These are phyloP conservation scores for Colletotrichum sp. DNA, from an alignment of 2,329 filamentous ascomycete genomes.

Conservation along the genomic window DNA sequence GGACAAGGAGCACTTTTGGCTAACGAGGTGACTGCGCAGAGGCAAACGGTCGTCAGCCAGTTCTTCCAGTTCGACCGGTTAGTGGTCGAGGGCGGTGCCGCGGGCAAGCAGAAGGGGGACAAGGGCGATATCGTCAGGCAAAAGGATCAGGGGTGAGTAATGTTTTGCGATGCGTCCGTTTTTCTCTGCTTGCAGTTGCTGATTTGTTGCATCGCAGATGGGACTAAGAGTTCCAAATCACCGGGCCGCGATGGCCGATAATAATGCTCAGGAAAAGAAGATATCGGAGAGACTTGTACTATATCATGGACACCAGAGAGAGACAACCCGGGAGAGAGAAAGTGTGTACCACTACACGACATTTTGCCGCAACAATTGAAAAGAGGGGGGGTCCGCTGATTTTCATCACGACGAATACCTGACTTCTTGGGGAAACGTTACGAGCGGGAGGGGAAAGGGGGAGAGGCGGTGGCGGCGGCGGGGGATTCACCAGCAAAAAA, in stretches of 20 bases:
- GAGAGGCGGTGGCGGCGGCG: neutral
- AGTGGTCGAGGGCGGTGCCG: constrained; percentile 88
- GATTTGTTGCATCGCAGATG: neutral
- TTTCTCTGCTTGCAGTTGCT: neutral
- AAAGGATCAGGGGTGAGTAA: constrained; percentile 76
- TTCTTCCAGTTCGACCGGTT: constrained; percentile 92
- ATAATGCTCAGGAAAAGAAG: neutral
- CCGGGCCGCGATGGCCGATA: neutral
- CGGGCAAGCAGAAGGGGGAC: constrained; percentile 75
- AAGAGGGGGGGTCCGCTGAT: neutral
- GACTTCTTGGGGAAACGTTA: neutral
- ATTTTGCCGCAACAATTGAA: neutral
- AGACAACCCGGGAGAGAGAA: neutral
- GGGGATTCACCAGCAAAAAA: neutral
- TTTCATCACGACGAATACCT: neutral
- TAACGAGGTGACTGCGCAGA: constrained; percentile 56
- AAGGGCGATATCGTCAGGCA: constrained; percentile 73
- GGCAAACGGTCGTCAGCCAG: constrained; percentile 92
- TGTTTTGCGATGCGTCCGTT: neutral
- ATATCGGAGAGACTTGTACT: neutral
- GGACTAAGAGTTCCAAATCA: neutral
- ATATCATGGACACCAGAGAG: neutral
- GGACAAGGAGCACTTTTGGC: neutral
- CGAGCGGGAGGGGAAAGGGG: neutral
- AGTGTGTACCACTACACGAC: neutral